phyloP scores from a whole-genome alignment of 1,139 yeast genomes.

The Magnusiomyces magnusii region DNA sequence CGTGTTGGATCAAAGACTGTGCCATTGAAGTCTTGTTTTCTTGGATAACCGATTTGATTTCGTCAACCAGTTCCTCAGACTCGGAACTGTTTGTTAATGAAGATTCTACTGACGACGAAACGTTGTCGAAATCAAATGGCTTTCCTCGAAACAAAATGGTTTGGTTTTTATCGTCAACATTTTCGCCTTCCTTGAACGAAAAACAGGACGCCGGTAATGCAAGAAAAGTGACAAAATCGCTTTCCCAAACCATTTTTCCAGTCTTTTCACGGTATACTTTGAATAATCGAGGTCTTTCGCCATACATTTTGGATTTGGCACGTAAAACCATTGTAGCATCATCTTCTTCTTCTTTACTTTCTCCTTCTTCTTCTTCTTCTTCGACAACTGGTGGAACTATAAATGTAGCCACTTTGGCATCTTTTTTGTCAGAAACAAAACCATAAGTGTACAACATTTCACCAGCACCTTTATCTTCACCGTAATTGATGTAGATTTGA shows the following conservation, averaged over 20 bases:
- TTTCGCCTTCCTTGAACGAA: too few relatives aligned
- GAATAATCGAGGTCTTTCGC: slow-evolving; percentile 10
- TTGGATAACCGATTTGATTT: not conserved
- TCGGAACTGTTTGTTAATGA: too few relatives aligned
- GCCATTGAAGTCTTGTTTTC: slow-evolving; percentile 8
- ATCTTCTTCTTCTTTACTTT: slow-evolving; percentile 14
- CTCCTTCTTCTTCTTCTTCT: slow-evolving; percentile 11
- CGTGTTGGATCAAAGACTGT: slow-evolving; percentile 7
- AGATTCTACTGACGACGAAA: slow-evolving; percentile 34
- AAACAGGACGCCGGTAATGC: slow-evolving; percentile 10
- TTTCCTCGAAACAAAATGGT: slow-evolving; percentile 18
- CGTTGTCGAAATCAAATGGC: slow-evolving; percentile 38
- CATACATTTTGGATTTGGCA: slow-evolving; percentile 13
- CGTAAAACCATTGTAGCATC: slow-evolving; percentile 16
- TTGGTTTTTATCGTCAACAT: too few relatives aligned
- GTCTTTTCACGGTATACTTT: not conserved
- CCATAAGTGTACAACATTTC: slow-evolving; percentile 38
- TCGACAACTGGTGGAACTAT: slow-evolving; percentile 21
- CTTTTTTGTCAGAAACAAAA: slow-evolving; percentile 24
- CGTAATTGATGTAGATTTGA: slow-evolving; percentile 35
- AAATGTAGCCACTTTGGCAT: slow-evolving; percentile 19
- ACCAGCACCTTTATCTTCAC: slow-evolving; percentile 31
- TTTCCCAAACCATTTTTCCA: slow-evolving; percentile 2
- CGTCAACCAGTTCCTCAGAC: slow-evolving; percentile 16
- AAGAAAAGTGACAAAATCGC: slow-evolving; percentile 9